phyloP scores from a whole-genome alignment of 345 rosid genomes.

The Gossypium stocksii region DNA sequence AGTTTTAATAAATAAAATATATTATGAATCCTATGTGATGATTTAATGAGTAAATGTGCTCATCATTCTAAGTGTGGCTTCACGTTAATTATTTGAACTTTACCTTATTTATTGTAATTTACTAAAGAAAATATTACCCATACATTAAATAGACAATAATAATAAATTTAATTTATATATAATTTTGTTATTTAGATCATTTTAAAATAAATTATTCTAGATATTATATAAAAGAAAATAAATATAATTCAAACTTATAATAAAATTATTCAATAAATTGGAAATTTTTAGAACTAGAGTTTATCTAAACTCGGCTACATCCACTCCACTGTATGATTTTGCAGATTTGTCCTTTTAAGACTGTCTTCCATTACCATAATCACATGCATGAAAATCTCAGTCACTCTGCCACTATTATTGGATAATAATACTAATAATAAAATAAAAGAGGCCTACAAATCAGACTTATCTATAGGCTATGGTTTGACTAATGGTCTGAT shows the following conservation, averaged over 20 bases:
- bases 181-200: background rate
- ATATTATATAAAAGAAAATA: rapidly evolving
- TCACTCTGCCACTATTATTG: background rate
- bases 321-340: background rate
- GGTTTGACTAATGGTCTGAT: too few relatives aligned
- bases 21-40: too few relatives aligned
- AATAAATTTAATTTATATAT: background rate
- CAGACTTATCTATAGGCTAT: too few relatives aligned
- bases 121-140: background rate
- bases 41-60: rapidly evolving
- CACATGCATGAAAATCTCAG: background rate
- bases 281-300: too few relatives aligned
- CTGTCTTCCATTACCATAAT: conserved; percentile 8
- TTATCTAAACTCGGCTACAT: background rate
- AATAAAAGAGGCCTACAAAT: background rate
- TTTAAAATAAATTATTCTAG: background rate
- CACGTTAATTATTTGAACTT: too few relatives aligned
- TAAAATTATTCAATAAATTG: too few relatives aligned
- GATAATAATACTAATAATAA: background rate
- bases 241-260: background rate
- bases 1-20: background rate
- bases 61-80: rapidly evolving
- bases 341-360: background rate
- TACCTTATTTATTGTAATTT: too few relatives aligned
- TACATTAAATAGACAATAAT: background rate